Evolutionary conservation across 441 rosid species (phyloP).

Genomic region (Erysimum pusillum): DNA sequence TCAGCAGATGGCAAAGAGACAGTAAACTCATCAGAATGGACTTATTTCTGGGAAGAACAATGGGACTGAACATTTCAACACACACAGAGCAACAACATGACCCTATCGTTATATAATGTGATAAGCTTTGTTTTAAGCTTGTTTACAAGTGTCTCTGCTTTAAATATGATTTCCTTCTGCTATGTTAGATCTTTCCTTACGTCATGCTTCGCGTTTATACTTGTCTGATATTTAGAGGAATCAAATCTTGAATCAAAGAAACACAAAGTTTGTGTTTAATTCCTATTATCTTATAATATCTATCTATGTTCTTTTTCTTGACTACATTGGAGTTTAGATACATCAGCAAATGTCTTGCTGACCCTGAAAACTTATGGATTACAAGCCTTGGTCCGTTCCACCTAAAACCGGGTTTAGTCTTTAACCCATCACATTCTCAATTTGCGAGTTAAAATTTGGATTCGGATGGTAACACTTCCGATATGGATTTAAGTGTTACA

Average conservation of each 20-base stretch:
- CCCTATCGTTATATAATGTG: neutral
- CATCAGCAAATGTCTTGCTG: neutral
- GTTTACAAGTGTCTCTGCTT: constrained; percentile 12
- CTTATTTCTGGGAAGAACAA: constrained; percentile 74
- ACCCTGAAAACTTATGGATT: too few species aligned
- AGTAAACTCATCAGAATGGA: constrained; percentile 86
- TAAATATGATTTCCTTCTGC: neutral
- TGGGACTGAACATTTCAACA: constrained; percentile 63
- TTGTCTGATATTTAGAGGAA: neutral
- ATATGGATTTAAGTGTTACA: neutral
- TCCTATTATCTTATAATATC: neutral
- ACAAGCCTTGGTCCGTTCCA: too few species aligned
- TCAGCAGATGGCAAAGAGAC: constrained; percentile 83
- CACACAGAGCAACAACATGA: constrained; percentile 10
- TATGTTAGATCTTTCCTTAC: neutral
- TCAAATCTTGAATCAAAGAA: neutral
- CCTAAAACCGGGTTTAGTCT: too few species aligned
- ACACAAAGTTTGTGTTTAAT: neutral
- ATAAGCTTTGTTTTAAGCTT: constrained; percentile 12
- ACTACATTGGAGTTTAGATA: neutral
- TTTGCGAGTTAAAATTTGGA: too few species aligned
- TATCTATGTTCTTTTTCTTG: neutral
- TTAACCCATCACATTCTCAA: neutral
- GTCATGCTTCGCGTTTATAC: neutral
- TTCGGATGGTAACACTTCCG: neutral